These are phyloP conservation scores for Leccinum broughii DNA, from an alignment of 768 basidiomycete species.

Conservation along the genomic window DNA sequence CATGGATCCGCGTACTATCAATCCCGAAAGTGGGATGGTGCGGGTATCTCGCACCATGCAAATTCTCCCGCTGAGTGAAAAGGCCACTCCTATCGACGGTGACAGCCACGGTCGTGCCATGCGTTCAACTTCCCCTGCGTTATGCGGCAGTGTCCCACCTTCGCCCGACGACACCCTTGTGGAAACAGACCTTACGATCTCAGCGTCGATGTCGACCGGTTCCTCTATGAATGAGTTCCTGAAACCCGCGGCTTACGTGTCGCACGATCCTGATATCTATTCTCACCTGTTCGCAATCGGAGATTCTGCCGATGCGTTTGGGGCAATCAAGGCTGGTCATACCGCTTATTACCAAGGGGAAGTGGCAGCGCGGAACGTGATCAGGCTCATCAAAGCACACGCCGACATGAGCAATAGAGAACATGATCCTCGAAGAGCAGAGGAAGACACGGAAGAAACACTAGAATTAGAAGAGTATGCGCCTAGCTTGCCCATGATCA, in stretches of 20 bases:
- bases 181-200: not conserved
- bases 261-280: slow-evolving; percentile 30
- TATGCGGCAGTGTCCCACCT: slow-evolving; percentile 7
- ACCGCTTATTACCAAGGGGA: slow-evolving; percentile 53
- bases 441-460: not conserved
- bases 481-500: slow-evolving; percentile 54
- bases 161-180: slow-evolving; percentile 16
- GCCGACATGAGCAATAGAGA: not conserved
- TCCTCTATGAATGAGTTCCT: not conserved
- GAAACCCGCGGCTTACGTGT: slow-evolving; percentile 20
- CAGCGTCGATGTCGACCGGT: not conserved
- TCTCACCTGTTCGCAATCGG: slow-evolving; percentile 62
- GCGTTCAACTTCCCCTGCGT: slow-evolving; percentile 5
- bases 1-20: slow-evolving; percentile 44
- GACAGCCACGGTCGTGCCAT: not conserved
- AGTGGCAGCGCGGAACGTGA: slow-evolving; percentile 56
- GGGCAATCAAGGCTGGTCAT: slow-evolving; percentile 61
- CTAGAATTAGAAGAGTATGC: slow-evolving; percentile 43
- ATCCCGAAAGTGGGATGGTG: slow-evolving; percentile 39
- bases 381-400: slow-evolving; percentile 41
- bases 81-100: not conserved
- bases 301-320: slow-evolving; percentile 64
- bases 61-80: slow-evolving; percentile 28
- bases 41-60: slow-evolving; percentile 55
- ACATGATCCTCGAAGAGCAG: not conserved